Percentiles rank a stretch among this genome's conserved stretches.
Conservation (phyloP, 192 early-diverging fungal genomes). For the Backusella morwellensis region DNA sequence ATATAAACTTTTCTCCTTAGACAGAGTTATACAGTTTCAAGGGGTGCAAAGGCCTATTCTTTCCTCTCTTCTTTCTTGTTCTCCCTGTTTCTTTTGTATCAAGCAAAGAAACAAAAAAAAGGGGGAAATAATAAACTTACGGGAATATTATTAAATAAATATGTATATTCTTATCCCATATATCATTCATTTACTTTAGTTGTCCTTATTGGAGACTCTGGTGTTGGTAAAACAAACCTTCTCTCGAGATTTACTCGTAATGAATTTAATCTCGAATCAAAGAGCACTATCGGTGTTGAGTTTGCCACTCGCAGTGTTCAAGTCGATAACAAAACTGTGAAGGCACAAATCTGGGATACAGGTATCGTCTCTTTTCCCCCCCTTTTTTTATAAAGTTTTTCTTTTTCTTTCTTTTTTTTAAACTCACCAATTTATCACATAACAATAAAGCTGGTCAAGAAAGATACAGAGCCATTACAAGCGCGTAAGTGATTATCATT, state of each 20-base stretch:
- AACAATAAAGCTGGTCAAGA: slow-evolving; percentile 54
- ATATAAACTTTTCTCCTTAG: background rate
- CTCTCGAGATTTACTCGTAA: slow-evolving; percentile 94
- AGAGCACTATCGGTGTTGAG: slow-evolving; percentile 99
- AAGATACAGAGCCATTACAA: slow-evolving; percentile 85
- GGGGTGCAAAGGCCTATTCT: background rate
- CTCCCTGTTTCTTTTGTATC: background rate
- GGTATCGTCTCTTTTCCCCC: slow-evolving; percentile 42
- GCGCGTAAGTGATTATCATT: slow-evolving; percentile 39
- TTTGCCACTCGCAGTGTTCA: slow-evolving; percentile 94
- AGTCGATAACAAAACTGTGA: slow-evolving; percentile 95
- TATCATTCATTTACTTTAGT: slow-evolving; percentile 41
- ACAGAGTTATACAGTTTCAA: background rate
- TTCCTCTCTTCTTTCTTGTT: background rate
- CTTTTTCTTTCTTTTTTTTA: background rate
- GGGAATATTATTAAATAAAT: background rate
- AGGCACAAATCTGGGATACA: slow-evolving; percentile 99
- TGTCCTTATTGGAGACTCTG: slow-evolving; percentile 92
- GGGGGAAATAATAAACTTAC: background rate
- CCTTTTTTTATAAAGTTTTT: background rate
- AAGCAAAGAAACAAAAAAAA: background rate
- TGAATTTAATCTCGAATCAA: slow-evolving; percentile 96
- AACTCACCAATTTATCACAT: background rate
- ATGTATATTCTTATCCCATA: background rate
- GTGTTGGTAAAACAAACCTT: slow-evolving; percentile 97